Evolutionary conservation across 2,329 filamentous ascomycete species (phyloP).

Genomic region (Aspergillus viridinutans): DNA sequence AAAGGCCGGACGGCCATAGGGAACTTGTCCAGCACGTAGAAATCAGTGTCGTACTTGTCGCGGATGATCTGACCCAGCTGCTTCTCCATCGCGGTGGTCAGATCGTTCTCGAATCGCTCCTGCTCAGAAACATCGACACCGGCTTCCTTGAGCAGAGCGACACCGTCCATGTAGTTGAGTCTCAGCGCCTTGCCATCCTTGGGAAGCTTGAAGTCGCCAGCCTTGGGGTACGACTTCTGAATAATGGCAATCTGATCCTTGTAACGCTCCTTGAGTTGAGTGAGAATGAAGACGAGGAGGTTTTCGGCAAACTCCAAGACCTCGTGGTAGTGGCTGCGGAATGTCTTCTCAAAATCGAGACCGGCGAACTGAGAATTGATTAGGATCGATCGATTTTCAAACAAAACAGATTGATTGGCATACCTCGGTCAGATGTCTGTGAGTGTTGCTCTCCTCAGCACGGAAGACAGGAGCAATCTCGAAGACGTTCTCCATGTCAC

Average conservation of each 20-base stretch:
- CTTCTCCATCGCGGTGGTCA: conserved; percentile 49
- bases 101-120: conserved; percentile 46
- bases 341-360: conserved; percentile 51
- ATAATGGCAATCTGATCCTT: conserved; percentile 44
- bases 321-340: conserved; percentile 49
- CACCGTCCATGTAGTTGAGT: conserved; percentile 48
- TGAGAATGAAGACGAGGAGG: conserved; percentile 47
- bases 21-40: conserved; percentile 97
- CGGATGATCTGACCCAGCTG: conserved; percentile 82
- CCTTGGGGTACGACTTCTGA: conserved; percentile 48
- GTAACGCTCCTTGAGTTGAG: conserved; percentile 42
- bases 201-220: conserved; percentile 47
- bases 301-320: conserved; percentile 48
- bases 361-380: conserved; percentile 42
- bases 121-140: conserved; percentile 49
- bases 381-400: conserved; percentile 6
- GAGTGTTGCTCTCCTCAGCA: conserved; percentile 65
- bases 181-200: conserved; percentile 48
- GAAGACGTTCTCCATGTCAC: conserved; percentile 60
- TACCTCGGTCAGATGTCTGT: conserved; percentile 61
- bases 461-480: conserved; percentile 64
- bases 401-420: conserved; percentile 1
- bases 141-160: conserved; percentile 45
- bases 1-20: conserved; percentile 83
- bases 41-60: conserved; percentile 88